phyloP scores from a whole-genome alignment of 2,329 filamentous ascomycete species.

The Fusarium paranaense region DNA sequence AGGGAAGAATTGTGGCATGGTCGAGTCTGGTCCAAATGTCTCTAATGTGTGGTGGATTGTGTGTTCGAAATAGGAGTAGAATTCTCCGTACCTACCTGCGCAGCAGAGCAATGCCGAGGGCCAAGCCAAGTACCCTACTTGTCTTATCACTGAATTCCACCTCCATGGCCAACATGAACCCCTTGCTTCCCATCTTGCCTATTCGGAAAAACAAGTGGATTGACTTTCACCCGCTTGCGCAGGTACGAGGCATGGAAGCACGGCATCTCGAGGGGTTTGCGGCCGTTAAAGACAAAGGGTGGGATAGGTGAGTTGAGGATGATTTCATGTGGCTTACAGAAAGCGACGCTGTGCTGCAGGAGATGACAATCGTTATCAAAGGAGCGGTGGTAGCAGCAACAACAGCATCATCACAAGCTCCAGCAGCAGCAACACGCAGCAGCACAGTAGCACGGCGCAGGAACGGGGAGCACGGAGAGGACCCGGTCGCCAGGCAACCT shows the following conservation, averaged over 20 bases:
- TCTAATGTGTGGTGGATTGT: neutral
- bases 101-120: neutral
- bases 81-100: neutral
- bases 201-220: constrained; percentile 10
- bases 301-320: constrained; percentile 15
- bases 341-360: constrained; percentile 12
- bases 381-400: neutral
- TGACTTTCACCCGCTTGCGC: constrained; percentile 21
- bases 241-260: constrained; percentile 29
- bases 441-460: constrained; percentile 20
- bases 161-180: neutral
- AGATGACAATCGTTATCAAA: neutral
- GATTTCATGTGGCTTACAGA: constrained; percentile 20
- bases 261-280: constrained; percentile 8
- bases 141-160: neutral
- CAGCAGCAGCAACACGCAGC: neutral
- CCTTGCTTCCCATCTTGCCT: constrained; percentile 7
- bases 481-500: constrained; percentile 24
- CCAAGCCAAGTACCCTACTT: neutral
- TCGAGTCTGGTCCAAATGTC: neutral
- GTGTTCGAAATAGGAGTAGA: neutral
- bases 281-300: constrained; percentile 10
- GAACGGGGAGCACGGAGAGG: constrained; percentile 27
- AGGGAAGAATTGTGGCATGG: neutral
- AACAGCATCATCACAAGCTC: constrained; percentile 1